A percentile compares a stretch with the other conserved stretches of the same genome.
Conservation (phyloP, 192 early-diverging fungal species). For the Coemansia sp. region DNA sequence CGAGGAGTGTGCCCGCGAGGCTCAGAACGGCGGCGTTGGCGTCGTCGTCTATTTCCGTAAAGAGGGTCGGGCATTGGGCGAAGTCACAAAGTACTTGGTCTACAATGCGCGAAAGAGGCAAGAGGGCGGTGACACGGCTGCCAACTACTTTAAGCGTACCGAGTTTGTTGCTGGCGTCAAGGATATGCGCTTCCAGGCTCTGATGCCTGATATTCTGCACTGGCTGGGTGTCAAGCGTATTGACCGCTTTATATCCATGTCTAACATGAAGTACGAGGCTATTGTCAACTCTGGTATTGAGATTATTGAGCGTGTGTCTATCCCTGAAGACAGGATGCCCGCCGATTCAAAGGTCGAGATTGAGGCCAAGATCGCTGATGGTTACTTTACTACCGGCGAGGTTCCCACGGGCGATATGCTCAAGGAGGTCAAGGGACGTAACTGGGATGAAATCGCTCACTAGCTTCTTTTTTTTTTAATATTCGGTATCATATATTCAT, state of each 20-base stretch:
- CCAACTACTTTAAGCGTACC: conserved; percentile 87
- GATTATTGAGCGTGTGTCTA: conserved; percentile 86
- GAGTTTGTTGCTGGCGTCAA: conserved; percentile 90
- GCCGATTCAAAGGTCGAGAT: conserved; percentile 93
- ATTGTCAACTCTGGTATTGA: conserved; percentile 86
- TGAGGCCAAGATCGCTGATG: conserved; percentile 96
- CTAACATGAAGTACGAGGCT: conserved; percentile 93
- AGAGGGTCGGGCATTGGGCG: conserved; percentile 92
- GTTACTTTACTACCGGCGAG: conserved; percentile 82
- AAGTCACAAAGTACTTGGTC: conserved; percentile 95
- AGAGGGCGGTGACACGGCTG: conserved; percentile 86
- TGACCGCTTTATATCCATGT: conserved; percentile 89
- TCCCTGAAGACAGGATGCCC: conserved; percentile 89
- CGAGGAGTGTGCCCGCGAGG: conserved; percentile 85
- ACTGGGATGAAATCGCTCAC: conserved; percentile 72
- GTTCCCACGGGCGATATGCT: conserved; percentile 66
- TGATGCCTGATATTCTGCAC: conserved; percentile 96
- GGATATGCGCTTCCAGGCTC: conserved; percentile 96
- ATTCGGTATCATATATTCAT: neutral
- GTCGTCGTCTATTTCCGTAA: conserved; percentile 97
- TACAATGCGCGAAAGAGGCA: conserved; percentile 92
- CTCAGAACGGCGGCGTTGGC: conserved; percentile 90
- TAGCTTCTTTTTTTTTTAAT: conserved; percentile 6
- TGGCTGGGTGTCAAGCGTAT: conserved; percentile 95
- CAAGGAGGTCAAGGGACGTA: conserved; percentile 76